phyloP scores from a whole-genome alignment of 345 rosid species.

The Orychophragmus violaceus region DNA sequence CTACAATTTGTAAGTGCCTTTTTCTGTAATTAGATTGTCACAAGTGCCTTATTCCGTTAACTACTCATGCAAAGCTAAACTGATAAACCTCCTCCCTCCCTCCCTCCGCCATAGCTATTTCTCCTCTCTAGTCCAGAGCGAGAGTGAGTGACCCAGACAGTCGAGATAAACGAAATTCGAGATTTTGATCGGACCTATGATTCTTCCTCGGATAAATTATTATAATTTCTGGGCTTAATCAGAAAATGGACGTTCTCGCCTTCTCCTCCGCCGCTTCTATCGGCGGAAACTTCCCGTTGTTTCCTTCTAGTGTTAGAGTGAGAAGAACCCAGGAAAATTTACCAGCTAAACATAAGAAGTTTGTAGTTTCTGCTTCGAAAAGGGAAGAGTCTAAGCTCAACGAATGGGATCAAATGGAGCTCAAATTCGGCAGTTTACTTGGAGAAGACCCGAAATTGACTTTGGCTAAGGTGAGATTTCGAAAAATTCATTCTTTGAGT shows the following conservation, averaged over 20 bases:
- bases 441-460: constrained; percentile 96
- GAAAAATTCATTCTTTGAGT: background rate
- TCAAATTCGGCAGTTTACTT: constrained; percentile 71
- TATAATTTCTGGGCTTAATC: background rate
- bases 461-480: constrained; percentile 69
- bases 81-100: constrained; percentile 26
- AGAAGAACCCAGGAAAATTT: constrained; percentile 17
- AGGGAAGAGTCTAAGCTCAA: constrained; percentile 58
- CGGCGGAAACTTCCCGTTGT: constrained; percentile 13
- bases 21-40: too few relatives aligned
- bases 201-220: background rate
- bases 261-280: constrained; percentile 38
- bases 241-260: constrained; percentile 52
- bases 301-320: constrained; percentile 19
- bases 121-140: background rate
- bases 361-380: constrained; percentile 44
- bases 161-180: background rate
- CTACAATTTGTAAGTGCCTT: too few relatives aligned
- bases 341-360: constrained; percentile 25
- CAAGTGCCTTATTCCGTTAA: too few relatives aligned
- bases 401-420: constrained; percentile 88
- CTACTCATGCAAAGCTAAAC: constrained; percentile 28
- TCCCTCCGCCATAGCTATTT: constrained; percentile 28
- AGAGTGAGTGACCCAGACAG: background rate
- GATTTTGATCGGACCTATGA: constrained; percentile 28